Conservation (phyloP, 108 stramenopile genomes). For the Ochromonas danica region DNA sequence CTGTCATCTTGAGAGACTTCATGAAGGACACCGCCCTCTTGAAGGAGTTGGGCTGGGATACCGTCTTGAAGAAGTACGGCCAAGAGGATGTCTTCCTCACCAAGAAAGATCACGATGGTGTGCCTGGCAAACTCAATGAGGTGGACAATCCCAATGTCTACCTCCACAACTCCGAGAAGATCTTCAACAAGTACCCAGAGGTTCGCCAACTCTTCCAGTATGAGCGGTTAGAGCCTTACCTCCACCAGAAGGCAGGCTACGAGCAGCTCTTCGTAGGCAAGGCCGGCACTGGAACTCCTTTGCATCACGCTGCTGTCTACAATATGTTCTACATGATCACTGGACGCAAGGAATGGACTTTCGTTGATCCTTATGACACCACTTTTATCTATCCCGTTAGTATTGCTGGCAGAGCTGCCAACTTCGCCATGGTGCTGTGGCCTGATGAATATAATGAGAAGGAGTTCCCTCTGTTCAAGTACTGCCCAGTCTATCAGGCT, state of each 20-base stretch:
- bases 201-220: slow-evolving; percentile 7
- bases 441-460: slow-evolving; percentile 14
- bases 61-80: background rate
- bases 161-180: slow-evolving; percentile 10
- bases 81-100: slow-evolving; percentile 6
- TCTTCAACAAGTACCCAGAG: slow-evolving; percentile 21
- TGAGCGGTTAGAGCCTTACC: background rate
- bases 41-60: slow-evolving; percentile 4
- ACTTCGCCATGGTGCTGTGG: background rate
- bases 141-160: slow-evolving; percentile 1
- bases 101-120: slow-evolving; percentile 18
- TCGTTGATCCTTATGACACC: slow-evolving; percentile 19
- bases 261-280: background rate
- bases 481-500: slow-evolving; percentile 11
- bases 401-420: background rate
- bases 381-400: background rate
- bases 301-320: slow-evolving; percentile 23
- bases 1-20: background rate
- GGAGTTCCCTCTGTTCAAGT: slow-evolving; percentile 11
- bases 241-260: slow-evolving; percentile 1
- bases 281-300: slow-evolving; percentile 18
- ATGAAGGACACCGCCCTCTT: slow-evolving; percentile 4
- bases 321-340: slow-evolving; percentile 29
- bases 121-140: slow-evolving; percentile 4
- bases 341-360: slow-evolving; percentile 1